Evolutionary conservation across 305 asterid species (phyloP).

Genomic region (Fraxinus floribunda): DNA sequence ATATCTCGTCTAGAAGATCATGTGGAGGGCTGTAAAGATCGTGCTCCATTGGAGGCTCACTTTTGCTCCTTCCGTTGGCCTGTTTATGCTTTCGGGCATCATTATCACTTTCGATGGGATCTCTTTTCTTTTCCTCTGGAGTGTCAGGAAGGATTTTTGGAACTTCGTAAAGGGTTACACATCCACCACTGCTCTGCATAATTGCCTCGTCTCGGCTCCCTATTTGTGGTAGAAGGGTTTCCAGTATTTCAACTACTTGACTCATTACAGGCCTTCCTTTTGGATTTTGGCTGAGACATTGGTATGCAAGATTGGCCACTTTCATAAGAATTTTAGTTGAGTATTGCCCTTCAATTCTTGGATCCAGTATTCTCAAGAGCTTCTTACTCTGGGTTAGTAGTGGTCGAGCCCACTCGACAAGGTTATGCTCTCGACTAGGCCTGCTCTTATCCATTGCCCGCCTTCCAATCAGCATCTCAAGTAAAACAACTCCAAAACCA

Average conservation of each 20-base stretch:
- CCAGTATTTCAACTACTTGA: constrained; percentile 81
- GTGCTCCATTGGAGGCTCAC: constrained; percentile 66
- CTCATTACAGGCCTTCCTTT: constrained; percentile 84
- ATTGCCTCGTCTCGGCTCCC: constrained; percentile 38
- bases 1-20: constrained; percentile 37
- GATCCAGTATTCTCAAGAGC: constrained; percentile 66
- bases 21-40: constrained; percentile 42
- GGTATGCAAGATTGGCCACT: constrained; percentile 73
- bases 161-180: constrained; percentile 67
- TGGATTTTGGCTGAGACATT: constrained; percentile 88
- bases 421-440: constrained; percentile 89
- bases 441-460: constrained; percentile 80
- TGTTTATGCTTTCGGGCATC: constrained; percentile 26
- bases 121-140: constrained; percentile 19
- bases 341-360: constrained; percentile 78
- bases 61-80: constrained; percentile 60
- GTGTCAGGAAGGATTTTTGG: constrained; percentile 29
- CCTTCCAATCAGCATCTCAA: constrained; percentile 83
- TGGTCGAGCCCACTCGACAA: constrained; percentile 94
- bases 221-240: constrained; percentile 53
- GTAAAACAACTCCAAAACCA: constrained; percentile 88
- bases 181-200: constrained; percentile 39
- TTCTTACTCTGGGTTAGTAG: constrained; percentile 65
- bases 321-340: constrained; percentile 50
- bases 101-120: constrained; percentile 29